Evolutionary conservation across 1,284 basidiomycete genomes (phyloP).

Genomic region (Amylostereum chailletii): DNA sequence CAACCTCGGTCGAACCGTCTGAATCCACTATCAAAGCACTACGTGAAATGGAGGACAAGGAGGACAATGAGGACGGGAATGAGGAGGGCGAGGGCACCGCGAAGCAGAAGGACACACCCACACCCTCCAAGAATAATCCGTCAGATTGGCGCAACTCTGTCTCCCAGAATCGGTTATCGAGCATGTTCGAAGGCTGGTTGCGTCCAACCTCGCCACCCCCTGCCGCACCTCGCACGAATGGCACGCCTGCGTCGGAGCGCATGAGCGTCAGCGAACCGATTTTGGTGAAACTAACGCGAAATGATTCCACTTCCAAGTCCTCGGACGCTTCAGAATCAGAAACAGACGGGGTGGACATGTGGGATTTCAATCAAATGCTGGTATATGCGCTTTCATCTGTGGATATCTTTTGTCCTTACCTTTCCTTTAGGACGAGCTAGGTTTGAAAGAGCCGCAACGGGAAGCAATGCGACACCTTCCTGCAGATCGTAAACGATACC

Average conservation of each 20-base stretch:
- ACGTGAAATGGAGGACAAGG: constrained; percentile 27
- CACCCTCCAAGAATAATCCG: constrained; percentile 15
- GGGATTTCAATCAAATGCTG: constrained; percentile 54
- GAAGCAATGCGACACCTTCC: constrained; percentile 60
- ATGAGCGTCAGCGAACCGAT: constrained; percentile 64
- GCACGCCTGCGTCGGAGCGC: constrained; percentile 28
- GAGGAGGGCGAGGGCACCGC: constrained; percentile 53
- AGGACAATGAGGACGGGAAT: constrained; percentile 42
- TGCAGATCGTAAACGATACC: constrained; percentile 57
- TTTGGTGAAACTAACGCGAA: constrained; percentile 31
- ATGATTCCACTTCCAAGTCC: no score
- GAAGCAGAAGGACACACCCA: constrained; percentile 31
- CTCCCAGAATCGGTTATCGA: constrained; percentile 54
- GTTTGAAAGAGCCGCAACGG: constrained; percentile 63
- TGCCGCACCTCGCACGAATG: constrained; percentile 28
- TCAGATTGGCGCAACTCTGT: constrained; percentile 38
- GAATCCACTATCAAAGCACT: constrained; percentile 41
- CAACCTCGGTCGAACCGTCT: constrained; percentile 37
- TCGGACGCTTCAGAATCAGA: constrained; percentile 13
- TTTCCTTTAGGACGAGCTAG: constrained; percentile 51
- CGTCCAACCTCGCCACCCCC: constrained; percentile 18
- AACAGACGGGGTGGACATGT: constrained; percentile 36
- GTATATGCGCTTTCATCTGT: constrained; percentile 29
- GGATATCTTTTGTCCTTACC: constrained; percentile 6
- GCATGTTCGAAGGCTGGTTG: constrained; percentile 56